Conservation (phyloP, 345 rosid species). For the Syzygium aqueum region DNA sequence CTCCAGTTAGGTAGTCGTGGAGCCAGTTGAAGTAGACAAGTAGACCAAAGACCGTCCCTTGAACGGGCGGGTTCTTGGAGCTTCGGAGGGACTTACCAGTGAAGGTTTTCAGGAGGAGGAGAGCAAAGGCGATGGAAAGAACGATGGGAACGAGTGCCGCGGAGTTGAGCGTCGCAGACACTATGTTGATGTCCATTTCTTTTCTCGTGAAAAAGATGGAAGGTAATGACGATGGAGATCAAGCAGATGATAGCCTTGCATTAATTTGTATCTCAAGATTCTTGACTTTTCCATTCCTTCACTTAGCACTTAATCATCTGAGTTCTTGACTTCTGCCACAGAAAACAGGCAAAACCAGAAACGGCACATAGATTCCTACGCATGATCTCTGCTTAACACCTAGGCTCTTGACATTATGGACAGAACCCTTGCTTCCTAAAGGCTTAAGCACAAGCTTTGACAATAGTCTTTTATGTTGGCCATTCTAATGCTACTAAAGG, state of each 20-base stretch:
- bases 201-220: neutral
- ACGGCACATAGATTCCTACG: neutral
- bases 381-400: neutral
- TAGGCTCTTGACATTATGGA: neutral
- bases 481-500: neutral
- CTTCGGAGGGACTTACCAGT: constrained; percentile 38
- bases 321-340: neutral
- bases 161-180: constrained; percentile 8
- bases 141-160: constrained; percentile 7
- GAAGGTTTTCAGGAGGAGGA: constrained; percentile 21
- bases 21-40: constrained; percentile 29
- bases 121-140: constrained; percentile 5
- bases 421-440: neutral
- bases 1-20: constrained; percentile 43
- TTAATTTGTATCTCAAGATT: neutral
- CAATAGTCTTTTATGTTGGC: neutral
- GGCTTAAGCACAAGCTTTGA: neutral
- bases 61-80: constrained; percentile 37
- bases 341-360: neutral
- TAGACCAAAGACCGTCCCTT: constrained; percentile 36
- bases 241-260: neutral
- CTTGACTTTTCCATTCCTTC: neutral
- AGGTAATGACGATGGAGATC: neutral
- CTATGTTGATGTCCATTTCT: constrained; percentile 1
- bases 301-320: neutral